These are phyloP conservation scores for Fusarium albosuccineum DNA, from an alignment of 2,329 filamentous ascomycete genomes.

Conservation along the genomic window DNA sequence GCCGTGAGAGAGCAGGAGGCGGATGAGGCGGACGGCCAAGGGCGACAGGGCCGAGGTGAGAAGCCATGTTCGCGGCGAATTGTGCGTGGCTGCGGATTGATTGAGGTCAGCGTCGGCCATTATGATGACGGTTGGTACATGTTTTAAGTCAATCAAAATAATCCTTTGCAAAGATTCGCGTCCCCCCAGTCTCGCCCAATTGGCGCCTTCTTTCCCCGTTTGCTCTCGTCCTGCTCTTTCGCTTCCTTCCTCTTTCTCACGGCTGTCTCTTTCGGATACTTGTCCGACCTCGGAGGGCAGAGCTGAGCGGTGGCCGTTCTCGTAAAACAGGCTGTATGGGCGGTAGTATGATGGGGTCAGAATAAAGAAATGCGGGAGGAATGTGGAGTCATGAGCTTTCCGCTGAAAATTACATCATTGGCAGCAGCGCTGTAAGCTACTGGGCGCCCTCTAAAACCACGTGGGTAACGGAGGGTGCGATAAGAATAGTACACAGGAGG, in stretches of 20 bases:
- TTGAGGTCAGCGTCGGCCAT: conserved; percentile 52
- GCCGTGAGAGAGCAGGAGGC: conserved; percentile 87
- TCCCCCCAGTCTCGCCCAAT: conserved; percentile 6
- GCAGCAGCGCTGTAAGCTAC: conserved; percentile 13
- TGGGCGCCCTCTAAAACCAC: background rate
- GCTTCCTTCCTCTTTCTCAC: conserved; percentile 12
- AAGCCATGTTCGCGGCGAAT: conserved; percentile 90
- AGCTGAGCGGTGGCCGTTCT: conserved; percentile 7
- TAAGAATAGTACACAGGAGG: background rate
- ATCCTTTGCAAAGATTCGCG: conserved; percentile 6
- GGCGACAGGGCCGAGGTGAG: conserved; percentile 89
- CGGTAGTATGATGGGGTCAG: conserved; percentile 2
- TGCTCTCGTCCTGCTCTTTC: too few species aligned
- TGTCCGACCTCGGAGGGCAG: conserved; percentile 7
- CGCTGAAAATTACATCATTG: conserved; percentile 44
- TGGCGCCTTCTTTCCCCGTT: conserved; percentile 10
- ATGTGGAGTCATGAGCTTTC: conserved; percentile 38
- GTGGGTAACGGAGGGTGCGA: conserved; percentile 5
- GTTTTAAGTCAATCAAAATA: conserved; percentile 17
- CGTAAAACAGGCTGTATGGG: background rate
- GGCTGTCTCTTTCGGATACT: conserved; percentile 2
- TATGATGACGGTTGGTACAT: conserved; percentile 40
- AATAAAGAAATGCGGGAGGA: conserved; percentile 32
- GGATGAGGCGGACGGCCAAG: conserved; percentile 84
- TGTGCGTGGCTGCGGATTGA: conserved; percentile 69